Evolutionary conservation across 2,329 filamentous ascomycete genomes (phyloP).

Genomic region (Colletotrichum plurivorum): DNA sequence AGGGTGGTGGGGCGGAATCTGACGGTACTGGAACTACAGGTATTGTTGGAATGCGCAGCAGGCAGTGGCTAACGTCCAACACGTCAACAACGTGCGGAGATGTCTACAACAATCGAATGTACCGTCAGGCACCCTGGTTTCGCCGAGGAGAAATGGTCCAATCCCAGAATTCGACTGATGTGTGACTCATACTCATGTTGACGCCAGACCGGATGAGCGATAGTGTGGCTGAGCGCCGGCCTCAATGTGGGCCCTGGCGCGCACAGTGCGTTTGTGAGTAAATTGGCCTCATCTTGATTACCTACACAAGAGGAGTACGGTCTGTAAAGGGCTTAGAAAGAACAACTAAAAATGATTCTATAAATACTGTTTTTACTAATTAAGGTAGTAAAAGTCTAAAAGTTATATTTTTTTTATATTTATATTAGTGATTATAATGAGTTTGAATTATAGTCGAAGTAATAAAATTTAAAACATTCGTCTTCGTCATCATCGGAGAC

Average conservation of each 20-base stretch:
- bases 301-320: no score
- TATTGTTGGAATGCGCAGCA: not conserved
- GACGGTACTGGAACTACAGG: not conserved
- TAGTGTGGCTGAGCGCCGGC: not conserved
- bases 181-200: slow-evolving; percentile 37
- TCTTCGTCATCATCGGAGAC: no score
- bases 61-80: not conserved
- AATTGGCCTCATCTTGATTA: not conserved
- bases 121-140: not conserved
- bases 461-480: no score
- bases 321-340: no score
- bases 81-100: not conserved
- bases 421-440: no score
- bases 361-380: no score
- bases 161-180: slow-evolving; percentile 12
- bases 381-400: no score
- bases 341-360: no score
- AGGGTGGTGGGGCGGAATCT: not conserved
- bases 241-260: no score
- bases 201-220: not conserved
- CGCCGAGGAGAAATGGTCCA: not conserved
- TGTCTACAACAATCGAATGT: slow-evolving; percentile 39
- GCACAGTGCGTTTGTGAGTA: not conserved
- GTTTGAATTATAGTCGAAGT: no score
- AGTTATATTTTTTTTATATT: no score